Conservation (phyloP, 208 protist species). For the Wallacemonas sp. region DNA sequence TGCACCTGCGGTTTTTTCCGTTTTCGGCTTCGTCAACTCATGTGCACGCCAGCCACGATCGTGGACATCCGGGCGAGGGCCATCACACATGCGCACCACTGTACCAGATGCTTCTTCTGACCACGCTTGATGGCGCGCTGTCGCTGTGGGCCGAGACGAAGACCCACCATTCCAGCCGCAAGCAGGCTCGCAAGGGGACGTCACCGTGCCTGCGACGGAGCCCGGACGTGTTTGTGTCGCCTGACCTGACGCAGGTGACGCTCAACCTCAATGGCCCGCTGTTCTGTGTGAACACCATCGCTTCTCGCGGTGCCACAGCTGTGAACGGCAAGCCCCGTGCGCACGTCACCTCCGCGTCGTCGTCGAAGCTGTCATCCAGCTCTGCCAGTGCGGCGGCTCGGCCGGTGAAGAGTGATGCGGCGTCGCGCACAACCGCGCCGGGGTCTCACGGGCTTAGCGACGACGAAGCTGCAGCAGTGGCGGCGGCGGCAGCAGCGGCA, state of each 20-base stretch:
- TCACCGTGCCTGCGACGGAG: neutral
- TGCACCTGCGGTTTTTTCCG: conserved; percentile 3
- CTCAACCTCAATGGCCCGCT: neutral
- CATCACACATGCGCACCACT: no score
- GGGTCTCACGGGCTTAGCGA: neutral
- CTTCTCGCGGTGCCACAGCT: no score
- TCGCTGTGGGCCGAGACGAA: neutral
- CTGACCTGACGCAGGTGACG: neutral
- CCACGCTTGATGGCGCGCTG: neutral
- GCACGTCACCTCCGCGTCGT: no score
- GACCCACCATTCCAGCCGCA: neutral
- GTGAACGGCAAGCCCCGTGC: no score
- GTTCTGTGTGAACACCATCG: neutral
- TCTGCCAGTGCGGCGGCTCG: no score
- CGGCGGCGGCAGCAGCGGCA: no score
- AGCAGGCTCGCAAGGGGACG: neutral
- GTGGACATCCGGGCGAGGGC: no score
- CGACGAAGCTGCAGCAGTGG: neutral
- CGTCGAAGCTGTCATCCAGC: no score
- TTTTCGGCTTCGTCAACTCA: no score
- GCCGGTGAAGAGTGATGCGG: neutral
- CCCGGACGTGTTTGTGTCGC: neutral
- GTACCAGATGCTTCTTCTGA: neutral
- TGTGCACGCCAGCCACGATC: no score
- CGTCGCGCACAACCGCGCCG: neutral